A percentile compares a stretch with the other conserved stretches of the same genome.
phyloP scores from a whole-genome alignment of 2,329 filamentous ascomycete species.

The Aspergillus neoniger region DNA sequence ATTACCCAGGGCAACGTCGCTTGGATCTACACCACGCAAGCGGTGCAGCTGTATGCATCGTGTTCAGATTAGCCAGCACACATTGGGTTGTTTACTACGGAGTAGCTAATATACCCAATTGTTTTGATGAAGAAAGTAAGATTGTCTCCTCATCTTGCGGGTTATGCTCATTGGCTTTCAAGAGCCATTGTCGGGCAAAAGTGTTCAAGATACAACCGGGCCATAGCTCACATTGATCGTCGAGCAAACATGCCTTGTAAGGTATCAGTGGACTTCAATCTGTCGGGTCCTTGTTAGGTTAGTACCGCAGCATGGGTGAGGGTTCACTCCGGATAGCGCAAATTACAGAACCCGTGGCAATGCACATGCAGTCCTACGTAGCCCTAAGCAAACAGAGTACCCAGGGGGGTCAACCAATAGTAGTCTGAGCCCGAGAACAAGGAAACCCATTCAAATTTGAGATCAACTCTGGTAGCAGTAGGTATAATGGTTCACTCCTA shows the following conservation, averaged over 20 bases:
- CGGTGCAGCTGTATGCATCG: constrained; percentile 1
- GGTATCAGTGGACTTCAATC: neutral
- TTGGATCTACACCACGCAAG: neutral
- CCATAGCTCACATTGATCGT: neutral
- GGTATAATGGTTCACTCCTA: neutral
- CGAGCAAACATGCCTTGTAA: neutral
- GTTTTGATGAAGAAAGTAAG: too few species aligned
- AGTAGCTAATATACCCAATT: neutral
- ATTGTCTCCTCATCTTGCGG: too few species aligned
- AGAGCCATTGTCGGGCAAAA: neutral
- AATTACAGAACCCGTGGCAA: too few species aligned
- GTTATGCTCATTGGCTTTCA: too few species aligned
- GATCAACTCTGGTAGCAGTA: neutral
- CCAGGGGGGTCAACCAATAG: neutral
- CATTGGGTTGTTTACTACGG: neutral
- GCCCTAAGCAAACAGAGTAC: too few species aligned
- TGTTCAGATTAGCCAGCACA: neutral
- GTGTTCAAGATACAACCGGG: neutral
- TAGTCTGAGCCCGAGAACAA: neutral
- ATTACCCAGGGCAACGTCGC: neutral
- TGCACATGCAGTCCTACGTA: too few species aligned
- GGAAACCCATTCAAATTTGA: neutral
- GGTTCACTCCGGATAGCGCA: too few species aligned
- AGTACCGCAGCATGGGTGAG: too few species aligned
- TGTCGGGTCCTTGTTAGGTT: neutral